phyloP scores from a whole-genome alignment of 805 yeast genomes.

The Wickerhamiella azyma region DNA sequence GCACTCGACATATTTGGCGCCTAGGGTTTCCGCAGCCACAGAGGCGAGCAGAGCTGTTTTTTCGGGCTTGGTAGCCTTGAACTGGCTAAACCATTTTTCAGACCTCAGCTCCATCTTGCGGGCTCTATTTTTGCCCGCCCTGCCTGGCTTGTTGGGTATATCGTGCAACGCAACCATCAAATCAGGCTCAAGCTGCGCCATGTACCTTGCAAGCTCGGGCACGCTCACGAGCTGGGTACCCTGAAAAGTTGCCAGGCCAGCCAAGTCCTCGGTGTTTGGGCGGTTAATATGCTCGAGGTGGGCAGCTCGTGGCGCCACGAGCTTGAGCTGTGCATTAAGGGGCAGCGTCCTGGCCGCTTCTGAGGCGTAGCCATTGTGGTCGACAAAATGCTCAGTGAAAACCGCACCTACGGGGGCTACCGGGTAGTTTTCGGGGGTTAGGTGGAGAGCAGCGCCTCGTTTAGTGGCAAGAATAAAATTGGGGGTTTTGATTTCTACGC shows the following conservation, averaged over 20 bases:
- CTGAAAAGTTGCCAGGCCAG: slow-evolving; percentile 27
- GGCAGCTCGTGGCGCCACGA: slow-evolving; percentile 23
- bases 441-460: slow-evolving; percentile 31
- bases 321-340: slow-evolving; percentile 18
- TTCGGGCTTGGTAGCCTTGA: slow-evolving; percentile 10
- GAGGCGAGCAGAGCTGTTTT: slow-evolving; percentile 21
- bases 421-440: slow-evolving; percentile 30
- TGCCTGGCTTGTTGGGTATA: slow-evolving; percentile 21
- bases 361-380: slow-evolving; percentile 18
- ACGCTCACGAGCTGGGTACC: slow-evolving; percentile 25
- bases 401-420: slow-evolving; percentile 20
- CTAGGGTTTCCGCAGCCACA: slow-evolving; percentile 22
- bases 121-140: slow-evolving; percentile 27
- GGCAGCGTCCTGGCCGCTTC: slow-evolving; percentile 19
- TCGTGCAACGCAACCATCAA: slow-evolving; percentile 27
- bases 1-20: slow-evolving; percentile 12
- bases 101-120: slow-evolving; percentile 27
- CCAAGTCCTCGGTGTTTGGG: slow-evolving; percentile 24
- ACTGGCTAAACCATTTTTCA: slow-evolving; percentile 23
- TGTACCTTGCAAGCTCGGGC: slow-evolving; percentile 16
- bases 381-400: slow-evolving; percentile 29
- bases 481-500: slow-evolving; percentile 23
- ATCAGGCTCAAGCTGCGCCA: slow-evolving; percentile 21
- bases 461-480: slow-evolving; percentile 25
- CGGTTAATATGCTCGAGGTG: slow-evolving; percentile 22